A percentile compares a stretch with the other conserved stretches of the same genome.
Evolutionary conservation across 495 filamentous ascomycete genomes (phyloP).

Genomic region (Opeltia flavorubescens): DNA sequence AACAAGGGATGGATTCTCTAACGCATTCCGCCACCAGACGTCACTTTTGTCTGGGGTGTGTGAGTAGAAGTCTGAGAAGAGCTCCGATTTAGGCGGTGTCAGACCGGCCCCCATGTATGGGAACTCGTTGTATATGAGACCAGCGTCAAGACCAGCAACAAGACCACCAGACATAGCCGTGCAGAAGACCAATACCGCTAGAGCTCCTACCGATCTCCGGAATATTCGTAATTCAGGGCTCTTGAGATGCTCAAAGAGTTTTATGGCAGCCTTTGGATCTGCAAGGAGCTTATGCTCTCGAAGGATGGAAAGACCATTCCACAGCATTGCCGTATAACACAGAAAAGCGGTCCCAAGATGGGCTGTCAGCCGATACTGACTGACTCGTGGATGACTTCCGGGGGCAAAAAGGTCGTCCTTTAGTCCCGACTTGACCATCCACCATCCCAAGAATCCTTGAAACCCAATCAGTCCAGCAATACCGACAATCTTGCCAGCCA

Average conservation of each 20-base stretch:
- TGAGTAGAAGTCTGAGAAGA: constrained; percentile 76
- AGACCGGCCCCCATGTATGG: constrained; percentile 82
- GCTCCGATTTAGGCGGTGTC: constrained; percentile 64
- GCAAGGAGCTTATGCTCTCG: constrained; percentile 55
- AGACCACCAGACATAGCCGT: constrained; percentile 89
- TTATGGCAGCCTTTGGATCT: constrained; percentile 40
- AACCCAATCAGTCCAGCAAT: constrained; percentile 85
- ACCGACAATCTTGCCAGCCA: constrained; percentile 63
- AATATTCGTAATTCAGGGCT: constrained; percentile 55
- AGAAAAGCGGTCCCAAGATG: constrained; percentile 82
- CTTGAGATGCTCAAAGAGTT: constrained; percentile 42
- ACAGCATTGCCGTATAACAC: constrained; percentile 87
- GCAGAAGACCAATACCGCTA: constrained; percentile 65
- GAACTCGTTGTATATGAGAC: constrained; percentile 96
- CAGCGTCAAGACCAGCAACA: constrained; percentile 89
- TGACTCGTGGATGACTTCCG: constrained; percentile 79
- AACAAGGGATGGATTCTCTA: constrained; percentile 89
- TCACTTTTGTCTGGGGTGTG: constrained; percentile 62
- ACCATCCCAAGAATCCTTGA: constrained; percentile 94
- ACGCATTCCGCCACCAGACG: constrained; percentile 88
- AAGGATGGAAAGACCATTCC: constrained; percentile 75
- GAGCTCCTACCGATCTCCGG: constrained; percentile 54
- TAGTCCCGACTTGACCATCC: constrained; percentile 96
- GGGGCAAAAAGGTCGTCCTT: constrained; percentile 89
- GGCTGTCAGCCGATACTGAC: constrained; percentile 81